Percentiles rank a stretch among this genome's conserved stretches.
Evolutionary conservation across 2,329 filamentous ascomycete species (phyloP).

Genomic region (Rhexocercosporidium sp.): DNA sequence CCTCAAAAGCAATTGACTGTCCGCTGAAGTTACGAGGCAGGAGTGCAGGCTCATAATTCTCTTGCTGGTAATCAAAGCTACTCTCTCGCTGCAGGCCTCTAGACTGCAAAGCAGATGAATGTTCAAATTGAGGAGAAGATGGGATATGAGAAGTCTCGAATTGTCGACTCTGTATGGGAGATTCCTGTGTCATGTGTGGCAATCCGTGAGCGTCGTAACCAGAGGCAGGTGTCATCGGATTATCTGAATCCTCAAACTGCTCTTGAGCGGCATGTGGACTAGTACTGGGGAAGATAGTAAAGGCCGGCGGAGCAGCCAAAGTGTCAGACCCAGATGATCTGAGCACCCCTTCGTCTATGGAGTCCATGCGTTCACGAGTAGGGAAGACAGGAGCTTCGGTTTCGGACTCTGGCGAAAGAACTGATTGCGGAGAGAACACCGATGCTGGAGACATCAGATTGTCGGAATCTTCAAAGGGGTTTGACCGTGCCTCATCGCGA

Average conservation of each 20-base stretch:
- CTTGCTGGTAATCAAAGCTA: conserved; percentile 10
- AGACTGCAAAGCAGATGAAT: not conserved
- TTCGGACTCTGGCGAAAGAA: conserved; percentile 4
- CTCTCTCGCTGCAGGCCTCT: not conserved
- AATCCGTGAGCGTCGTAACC: not conserved
- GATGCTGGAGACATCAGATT: conserved; percentile 5
- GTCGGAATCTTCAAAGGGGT: conserved; percentile 14
- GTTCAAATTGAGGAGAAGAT: not conserved
- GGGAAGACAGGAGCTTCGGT: conserved; percentile 9
- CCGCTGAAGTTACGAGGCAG: not conserved
- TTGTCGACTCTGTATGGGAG: not conserved
- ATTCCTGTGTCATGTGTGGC: not conserved
- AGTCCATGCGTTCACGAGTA: not conserved
- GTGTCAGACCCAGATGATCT: not conserved
- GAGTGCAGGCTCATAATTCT: conserved; percentile 3
- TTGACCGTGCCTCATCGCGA: conserved; percentile 11
- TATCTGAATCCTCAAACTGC: not conserved
- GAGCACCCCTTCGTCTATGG: not conserved
- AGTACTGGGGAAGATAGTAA: not conserved
- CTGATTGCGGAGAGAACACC: not conserved
- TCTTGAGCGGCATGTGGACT: not conserved
- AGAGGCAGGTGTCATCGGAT: not conserved
- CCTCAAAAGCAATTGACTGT: not conserved
- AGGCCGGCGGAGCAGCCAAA: not conserved
- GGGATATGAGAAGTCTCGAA: not conserved